These are phyloP conservation scores for Tephrocybe rancida DNA, from an alignment of 768 basidiomycete genomes.

Conservation along the genomic window DNA sequence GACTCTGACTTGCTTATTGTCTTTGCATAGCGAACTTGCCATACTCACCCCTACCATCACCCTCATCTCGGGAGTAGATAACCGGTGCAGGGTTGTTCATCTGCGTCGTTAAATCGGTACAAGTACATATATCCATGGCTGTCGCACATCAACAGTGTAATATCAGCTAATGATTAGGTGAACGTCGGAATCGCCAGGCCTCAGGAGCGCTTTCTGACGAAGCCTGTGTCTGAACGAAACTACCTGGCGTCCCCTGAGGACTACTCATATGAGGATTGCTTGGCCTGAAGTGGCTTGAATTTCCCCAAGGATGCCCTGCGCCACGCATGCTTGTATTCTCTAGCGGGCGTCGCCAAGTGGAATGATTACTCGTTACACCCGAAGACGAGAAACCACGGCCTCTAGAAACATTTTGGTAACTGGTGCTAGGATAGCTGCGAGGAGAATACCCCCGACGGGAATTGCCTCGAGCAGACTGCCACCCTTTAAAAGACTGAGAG, in stretches of 20 bases:
- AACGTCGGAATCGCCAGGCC: background rate
- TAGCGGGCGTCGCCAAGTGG: conserved; percentile 3
- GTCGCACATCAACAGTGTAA: background rate
- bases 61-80: background rate
- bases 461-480: conserved; percentile 21
- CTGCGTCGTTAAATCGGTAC: conserved; percentile 2
- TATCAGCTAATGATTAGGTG: background rate
- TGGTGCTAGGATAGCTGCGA: conserved; percentile 23
- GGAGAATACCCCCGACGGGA: conserved; percentile 22
- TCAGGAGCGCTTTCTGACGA: background rate
- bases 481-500: conserved; percentile 20
- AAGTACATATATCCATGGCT: conserved; percentile 7
- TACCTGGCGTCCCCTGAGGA: background rate
- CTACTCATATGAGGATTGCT: background rate
- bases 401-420: conserved; percentile 15
- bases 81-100: background rate
- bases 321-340: conserved; percentile 10
- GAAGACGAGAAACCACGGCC: conserved; percentile 12
- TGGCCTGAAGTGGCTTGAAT: conserved; percentile 1
- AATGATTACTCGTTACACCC: conserved; percentile 4
- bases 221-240: background rate
- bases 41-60: background rate
- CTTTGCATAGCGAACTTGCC: conserved; percentile 13
- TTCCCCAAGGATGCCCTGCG: conserved; percentile 1
- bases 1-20: conserved; percentile 26